Base-by-base conservation (phyloP, 305 asterid species). In the Solanum chacoense region DNA sequence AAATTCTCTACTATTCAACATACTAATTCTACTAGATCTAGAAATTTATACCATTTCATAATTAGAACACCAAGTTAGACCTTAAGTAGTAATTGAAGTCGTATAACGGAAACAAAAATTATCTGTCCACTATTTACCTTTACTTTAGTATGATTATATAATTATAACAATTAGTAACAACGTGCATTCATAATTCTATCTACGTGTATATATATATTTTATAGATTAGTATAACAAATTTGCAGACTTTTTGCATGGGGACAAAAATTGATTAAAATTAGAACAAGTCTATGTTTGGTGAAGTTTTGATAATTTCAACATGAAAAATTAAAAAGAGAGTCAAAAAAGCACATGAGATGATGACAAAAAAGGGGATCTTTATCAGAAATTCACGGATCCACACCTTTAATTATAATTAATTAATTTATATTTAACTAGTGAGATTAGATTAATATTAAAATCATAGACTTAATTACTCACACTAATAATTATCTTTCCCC, bases 221-320 rank as follows among this genome's bases (percentile, higher is more conserved):
- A 80, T 80, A 28, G 16, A 31, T 42, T 36, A 20, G 20, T 37
- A 11, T 50, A 83, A 29, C 87, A 34, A 45, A 45, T 50, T 50
- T 83, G 86, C 29, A 83, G 40, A 83, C 86, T 81, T 81, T 78
- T 37, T n/a, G 35, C 85, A 78, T 78, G 85, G 85, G 85, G 85
- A 77, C 59, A 37, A 24, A 14, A 67, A 67, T 5, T 37, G 32
- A 78, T 81, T 11, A n/a, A 45, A 81, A 45, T 29, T 18, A 81
- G 86, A 45, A 50, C 0, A 83, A 83, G 72, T 83, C 86, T n/a
- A 80, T 6, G 86, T 83, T 80, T 50, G 86, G 73, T 50, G 73
- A 83, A 83, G 72, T 83, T 83, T 83, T 20, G 73, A 83, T 83
- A 55, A 50, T 83, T 31, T 50, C 86, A 10, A 83, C 73, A 45